Evolutionary conservation across 257 asterid species (phyloP).

Genomic region (Ajuga chamaepitys): DNA sequence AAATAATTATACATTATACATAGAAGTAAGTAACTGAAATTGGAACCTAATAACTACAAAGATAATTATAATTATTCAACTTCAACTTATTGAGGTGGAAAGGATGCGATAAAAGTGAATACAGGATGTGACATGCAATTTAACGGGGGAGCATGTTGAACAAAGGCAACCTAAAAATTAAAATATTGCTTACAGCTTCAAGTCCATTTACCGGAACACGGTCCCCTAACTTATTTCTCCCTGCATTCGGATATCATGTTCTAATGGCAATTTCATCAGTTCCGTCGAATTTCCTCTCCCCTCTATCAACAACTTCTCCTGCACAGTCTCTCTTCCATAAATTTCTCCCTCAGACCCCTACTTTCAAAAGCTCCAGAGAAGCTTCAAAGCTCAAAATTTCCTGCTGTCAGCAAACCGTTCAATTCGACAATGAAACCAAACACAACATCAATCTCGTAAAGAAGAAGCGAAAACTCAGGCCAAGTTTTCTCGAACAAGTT

Average conservation of each 20-base stretch:
- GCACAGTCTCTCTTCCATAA: conserved; percentile 15
- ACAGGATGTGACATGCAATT: too few species aligned
- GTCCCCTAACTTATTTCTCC: too few species aligned
- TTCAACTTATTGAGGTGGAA: too few species aligned
- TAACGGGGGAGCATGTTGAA: too few species aligned
- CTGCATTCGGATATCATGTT: not conserved
- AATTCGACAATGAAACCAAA: conserved; percentile 19
- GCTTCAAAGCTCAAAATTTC: conserved; percentile 25
- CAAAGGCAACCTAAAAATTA: too few species aligned
- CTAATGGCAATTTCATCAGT: conserved; percentile 37
- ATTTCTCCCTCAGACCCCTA: conserved; percentile 14
- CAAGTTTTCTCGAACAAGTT: conserved; percentile 71
- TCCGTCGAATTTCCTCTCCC: conserved; percentile 28
- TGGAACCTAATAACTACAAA: too few species aligned
- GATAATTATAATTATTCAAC: too few species aligned
- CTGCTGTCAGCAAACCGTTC: conserved; percentile 42
- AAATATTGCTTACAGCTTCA: too few species aligned
- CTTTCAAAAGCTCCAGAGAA: conserved; percentile 17
- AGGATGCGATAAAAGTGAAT: too few species aligned
- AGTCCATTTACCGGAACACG: too few species aligned
- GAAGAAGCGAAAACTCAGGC: conserved; percentile 73
- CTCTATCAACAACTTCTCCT: conserved; percentile 22
- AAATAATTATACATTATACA: too few species aligned
- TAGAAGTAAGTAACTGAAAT: too few species aligned
- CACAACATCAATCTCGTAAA: conserved; percentile 19